phyloP scores from a whole-genome alignment of 331 rosid genomes.

The Acacia concinna region DNA sequence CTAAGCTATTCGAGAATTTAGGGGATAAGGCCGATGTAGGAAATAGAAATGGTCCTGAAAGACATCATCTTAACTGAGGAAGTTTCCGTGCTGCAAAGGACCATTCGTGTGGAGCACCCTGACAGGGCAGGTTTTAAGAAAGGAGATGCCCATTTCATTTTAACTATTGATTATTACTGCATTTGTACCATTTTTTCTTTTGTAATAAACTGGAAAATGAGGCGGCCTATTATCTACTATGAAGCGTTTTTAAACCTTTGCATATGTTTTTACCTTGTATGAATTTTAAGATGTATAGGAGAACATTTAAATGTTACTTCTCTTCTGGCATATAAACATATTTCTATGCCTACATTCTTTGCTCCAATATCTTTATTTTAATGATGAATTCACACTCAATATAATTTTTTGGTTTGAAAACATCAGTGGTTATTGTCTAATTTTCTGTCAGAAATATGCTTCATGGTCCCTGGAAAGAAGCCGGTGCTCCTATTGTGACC shows the following conservation, averaged over 20 bases:
- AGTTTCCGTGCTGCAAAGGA: not conserved
- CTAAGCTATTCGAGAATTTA: not conserved
- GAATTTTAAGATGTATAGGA: not conserved
- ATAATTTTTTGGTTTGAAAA: not conserved
- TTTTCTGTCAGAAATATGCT: constrained; percentile 81
- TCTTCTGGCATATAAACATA: not conserved
- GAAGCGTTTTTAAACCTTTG: not conserved
- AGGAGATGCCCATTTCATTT: not conserved
- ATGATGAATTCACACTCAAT: not conserved
- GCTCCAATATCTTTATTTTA: not conserved
- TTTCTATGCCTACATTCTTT: not conserved
- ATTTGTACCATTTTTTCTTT: not conserved
- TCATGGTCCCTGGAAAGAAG: constrained; percentile 99
- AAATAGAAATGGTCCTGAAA: not conserved
- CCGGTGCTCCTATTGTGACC: constrained; percentile 71
- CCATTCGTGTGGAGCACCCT: not conserved
- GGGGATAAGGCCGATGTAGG: not conserved
- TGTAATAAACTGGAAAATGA: not conserved
- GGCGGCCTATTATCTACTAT: not conserved
- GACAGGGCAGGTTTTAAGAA: not conserved
- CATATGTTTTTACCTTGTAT: not conserved
- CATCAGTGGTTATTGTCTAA: constrained; percentile 1
- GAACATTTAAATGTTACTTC: not conserved
- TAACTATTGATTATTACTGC: not conserved
- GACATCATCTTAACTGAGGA: not conserved